These are phyloP conservation scores for Paecilomyces variotii DNA, from an alignment of 2,329 filamentous ascomycete genomes.

Conservation along the genomic window DNA sequence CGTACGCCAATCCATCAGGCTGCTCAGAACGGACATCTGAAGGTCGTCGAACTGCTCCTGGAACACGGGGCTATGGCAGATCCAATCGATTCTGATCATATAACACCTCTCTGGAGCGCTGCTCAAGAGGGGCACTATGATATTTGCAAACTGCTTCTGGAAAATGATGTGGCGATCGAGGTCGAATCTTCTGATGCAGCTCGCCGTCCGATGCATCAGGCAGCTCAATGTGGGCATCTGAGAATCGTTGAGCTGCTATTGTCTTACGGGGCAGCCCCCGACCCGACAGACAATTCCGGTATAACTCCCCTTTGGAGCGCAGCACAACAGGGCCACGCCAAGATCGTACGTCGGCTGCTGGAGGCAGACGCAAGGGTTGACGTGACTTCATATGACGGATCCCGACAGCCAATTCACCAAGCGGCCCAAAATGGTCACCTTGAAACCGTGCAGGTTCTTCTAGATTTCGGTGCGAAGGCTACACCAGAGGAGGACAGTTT, in stretches of 20 bases:
- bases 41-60: neutral
- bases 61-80: neutral
- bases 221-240: neutral
- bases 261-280: neutral
- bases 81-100: neutral
- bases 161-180: neutral
- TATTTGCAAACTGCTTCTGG: neutral
- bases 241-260: neutral
- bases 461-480: too few species aligned
- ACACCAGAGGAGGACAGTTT: too few species aligned
- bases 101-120: neutral
- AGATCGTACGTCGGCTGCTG: neutral
- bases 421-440: neutral
- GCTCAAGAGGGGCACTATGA: neutral
- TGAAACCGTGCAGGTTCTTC: neutral
- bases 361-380: neutral
- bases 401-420: neutral
- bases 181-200: neutral
- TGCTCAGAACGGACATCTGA: neutral
- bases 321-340: neutral
- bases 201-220: neutral
- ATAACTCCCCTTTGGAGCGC: neutral
- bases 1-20: neutral
- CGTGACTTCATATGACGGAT: neutral
- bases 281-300: neutral